phyloP scores from a whole-genome alignment of 805 yeast species.

The Yamadazyma nakazawae region DNA sequence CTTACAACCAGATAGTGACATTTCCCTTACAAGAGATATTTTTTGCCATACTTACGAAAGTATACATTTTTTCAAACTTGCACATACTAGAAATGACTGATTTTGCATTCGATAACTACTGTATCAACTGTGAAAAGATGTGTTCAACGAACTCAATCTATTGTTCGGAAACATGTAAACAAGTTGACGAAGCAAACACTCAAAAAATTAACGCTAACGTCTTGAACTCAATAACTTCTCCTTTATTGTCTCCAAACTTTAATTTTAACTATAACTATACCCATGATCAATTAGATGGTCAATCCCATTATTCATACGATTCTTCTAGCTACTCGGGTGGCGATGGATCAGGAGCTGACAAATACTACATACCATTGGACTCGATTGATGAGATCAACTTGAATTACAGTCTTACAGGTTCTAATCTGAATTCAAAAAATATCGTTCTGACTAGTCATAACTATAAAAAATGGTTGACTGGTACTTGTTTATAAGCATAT shows the following conservation, averaged over 20 bases:
- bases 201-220: slow-evolving; percentile 6
- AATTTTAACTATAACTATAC: slow-evolving; percentile 3
- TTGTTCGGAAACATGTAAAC: slow-evolving; percentile 32
- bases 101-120: slow-evolving; percentile 35
- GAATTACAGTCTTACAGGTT: slow-evolving; percentile 6
- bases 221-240: slow-evolving; percentile 27
- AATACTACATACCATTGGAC: slow-evolving; percentile 8
- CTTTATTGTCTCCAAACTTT: slow-evolving; percentile 28
- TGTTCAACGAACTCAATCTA: slow-evolving; percentile 21
- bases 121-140: slow-evolving; percentile 35
- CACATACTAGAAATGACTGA: slow-evolving; percentile 32
- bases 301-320: background rate
- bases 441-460: slow-evolving; percentile 11
- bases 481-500: slow-evolving; percentile 7
- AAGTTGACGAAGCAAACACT: slow-evolving; percentile 25
- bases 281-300: background rate
- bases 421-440: slow-evolving; percentile 1
- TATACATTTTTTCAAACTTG: background rate
- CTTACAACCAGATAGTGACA: background rate
- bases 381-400: slow-evolving; percentile 14
- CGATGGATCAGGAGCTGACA: background rate
- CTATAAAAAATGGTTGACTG: slow-evolving; percentile 16
- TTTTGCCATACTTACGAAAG: background rate
- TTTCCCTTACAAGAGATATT: background rate
- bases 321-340: background rate